Evolutionary conservation across 2,329 filamentous ascomycete genomes (phyloP), one percentile per base, ranked within the genome.

Genomic region (Fusarium circinatum): DNA sequence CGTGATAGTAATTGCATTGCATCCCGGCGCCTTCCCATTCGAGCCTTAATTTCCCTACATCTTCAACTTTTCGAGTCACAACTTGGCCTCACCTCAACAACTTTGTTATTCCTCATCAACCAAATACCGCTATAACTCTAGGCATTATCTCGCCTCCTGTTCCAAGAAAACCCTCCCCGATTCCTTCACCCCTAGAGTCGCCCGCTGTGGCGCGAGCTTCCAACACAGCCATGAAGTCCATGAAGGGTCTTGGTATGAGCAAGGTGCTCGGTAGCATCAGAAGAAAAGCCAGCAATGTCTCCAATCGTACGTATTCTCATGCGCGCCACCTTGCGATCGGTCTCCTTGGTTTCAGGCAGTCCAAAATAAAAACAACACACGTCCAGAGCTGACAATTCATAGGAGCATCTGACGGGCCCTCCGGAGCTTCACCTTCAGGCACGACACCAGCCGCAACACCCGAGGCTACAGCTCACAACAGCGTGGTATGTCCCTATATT

Each of bases 381-480:
- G 12, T 18, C 20, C 20, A 66, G 34, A 28, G 24, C 39, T 49
- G 26, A 54, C 60, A 59, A 47, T 57, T 51, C 62, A 36, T 47
- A 76, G 74, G 74, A 60, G 65, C 60, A 52, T 48, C 73, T 39
- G 71, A 75, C 57, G 69, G 68, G 44, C 41, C 67, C 39, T 74
- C 79, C 42, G 74, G 78, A 45, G 73, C 76, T 48, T 73, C 79
- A 17, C 84, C 84, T 44, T 49, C 67, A 44, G 71, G 57, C 45
- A 71, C 78, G 32, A 78, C 76, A n/a, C 75, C 80, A 18, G 84
- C 85, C 68, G 90, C 92, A 77, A 89, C 89, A 20, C 93, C 92
- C 62, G 92, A 94, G 83, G 89, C 86, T 67, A 91, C 89, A 78
- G 92, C 90, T 49, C 83, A 86, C 58, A 88, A 89, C 76, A 91